These are phyloP conservation scores for Gardenia jasminoides DNA, from an alignment of 257 asterid species.

Conservation along the genomic window DNA sequence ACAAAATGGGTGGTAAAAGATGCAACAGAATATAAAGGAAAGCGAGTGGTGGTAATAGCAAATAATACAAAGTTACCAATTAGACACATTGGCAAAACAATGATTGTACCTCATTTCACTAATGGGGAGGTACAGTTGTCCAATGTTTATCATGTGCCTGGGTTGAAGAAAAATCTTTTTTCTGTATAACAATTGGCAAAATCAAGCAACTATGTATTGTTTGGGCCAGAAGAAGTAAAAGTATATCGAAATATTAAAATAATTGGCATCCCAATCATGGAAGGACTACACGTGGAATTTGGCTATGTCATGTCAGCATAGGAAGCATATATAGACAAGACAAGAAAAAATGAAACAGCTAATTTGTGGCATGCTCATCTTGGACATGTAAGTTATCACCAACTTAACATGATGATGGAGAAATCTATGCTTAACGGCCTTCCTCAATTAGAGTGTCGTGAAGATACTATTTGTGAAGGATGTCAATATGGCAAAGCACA, in stretches of 20 bases:
- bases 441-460: background rate
- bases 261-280: background rate
- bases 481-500: constrained; percentile 12
- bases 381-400: background rate
- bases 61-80: background rate
- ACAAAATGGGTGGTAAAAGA: too few species aligned
- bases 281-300: background rate
- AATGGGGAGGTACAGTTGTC: background rate
- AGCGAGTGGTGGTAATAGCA: background rate
- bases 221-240: background rate
- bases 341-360: background rate
- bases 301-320: background rate
- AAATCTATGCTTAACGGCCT: constrained; percentile 13
- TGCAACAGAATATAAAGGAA: background rate
- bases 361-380: background rate
- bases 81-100: background rate
- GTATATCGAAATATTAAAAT: background rate
- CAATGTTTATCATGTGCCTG: background rate
- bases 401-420: constrained; percentile 1
- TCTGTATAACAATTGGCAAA: background rate
- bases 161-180: background rate
- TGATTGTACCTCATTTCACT: background rate
- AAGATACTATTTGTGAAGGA: background rate
- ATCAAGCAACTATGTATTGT: background rate
- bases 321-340: background rate